A percentile compares a stretch with the other conserved stretches of the same genome.
Conservation (phyloP, 495 filamentous ascomycete genomes). For the Neurospora sp. region DNA sequence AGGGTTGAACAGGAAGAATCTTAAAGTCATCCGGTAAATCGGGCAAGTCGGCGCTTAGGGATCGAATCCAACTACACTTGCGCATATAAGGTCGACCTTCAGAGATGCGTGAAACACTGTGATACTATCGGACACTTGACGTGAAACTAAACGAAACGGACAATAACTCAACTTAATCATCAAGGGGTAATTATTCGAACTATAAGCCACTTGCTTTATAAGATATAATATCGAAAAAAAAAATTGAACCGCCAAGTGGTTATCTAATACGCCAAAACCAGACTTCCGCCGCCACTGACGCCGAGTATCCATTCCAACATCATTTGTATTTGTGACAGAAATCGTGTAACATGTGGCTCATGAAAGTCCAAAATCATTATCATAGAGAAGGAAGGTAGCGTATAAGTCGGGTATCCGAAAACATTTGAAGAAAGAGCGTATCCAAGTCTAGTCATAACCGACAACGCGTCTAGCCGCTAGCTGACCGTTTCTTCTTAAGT, state of each 20-base stretch:
- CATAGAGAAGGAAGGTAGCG: neutral
- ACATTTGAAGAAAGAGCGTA: neutral
- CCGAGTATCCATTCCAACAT: neutral
- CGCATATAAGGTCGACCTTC: neutral
- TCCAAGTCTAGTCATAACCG: neutral
- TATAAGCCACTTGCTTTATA: neutral
- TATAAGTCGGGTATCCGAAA: neutral
- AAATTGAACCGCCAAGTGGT: neutral
- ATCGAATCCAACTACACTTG: neutral
- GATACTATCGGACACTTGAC: neutral
- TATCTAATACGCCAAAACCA: neutral
- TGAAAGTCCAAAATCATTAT: neutral
- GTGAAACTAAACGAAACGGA: neutral
- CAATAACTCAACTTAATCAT: neutral
- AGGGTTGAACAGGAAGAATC: too few relatives aligned
- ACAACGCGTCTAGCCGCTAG: neutral
- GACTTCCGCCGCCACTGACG: neutral
- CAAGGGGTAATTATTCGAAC: neutral
- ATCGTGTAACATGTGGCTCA: neutral
- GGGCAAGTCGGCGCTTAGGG: neutral
- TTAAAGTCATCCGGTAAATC: neutral
- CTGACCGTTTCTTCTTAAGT: conserved; percentile 37
- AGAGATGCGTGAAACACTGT: neutral
- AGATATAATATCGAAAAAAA: neutral
- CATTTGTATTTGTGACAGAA: neutral